Conservation (phyloP, 345 rosid species). For the Iberis pinnata region DNA sequence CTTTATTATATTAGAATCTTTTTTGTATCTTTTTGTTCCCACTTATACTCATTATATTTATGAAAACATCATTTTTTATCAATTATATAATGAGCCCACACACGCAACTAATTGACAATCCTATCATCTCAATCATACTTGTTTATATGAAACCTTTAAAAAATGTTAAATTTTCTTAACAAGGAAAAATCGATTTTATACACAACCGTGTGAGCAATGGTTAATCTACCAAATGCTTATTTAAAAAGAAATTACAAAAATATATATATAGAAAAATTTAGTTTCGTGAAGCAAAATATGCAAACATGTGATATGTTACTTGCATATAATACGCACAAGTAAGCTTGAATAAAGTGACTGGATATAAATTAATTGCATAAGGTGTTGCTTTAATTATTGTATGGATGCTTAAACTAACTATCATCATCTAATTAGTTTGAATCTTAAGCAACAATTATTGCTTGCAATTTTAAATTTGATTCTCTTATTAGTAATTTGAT, state of each 20-base stretch:
- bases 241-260: neutral
- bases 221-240: conserved; percentile 9
- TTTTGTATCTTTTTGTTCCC: conserved; percentile 29
- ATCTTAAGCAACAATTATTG: conserved; percentile 9
- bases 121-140: conserved; percentile 13
- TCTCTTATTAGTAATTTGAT: neutral
- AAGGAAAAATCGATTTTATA: too few relatives aligned
- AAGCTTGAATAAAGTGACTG: neutral
- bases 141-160: too few relatives aligned
- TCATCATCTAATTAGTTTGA: neutral
- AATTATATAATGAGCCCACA: conserved; percentile 15
- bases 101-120: conserved; percentile 3
- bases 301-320: conserved; percentile 13
- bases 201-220: neutral
- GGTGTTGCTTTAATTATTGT: conserved; percentile 15
- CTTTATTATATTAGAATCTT: conserved; percentile 15
- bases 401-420: neutral
- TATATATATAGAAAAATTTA: neutral
- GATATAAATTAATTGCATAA: conserved; percentile 5
- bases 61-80: neutral
- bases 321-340: conserved; percentile 11
- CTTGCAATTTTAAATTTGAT: neutral
- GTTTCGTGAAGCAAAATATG: conserved; percentile 28
- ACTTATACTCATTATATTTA: conserved; percentile 5
- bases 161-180: too few relatives aligned